phyloP scores from a whole-genome alignment of 352 stramenopile species.

The Phytophthora aleatoria region DNA sequence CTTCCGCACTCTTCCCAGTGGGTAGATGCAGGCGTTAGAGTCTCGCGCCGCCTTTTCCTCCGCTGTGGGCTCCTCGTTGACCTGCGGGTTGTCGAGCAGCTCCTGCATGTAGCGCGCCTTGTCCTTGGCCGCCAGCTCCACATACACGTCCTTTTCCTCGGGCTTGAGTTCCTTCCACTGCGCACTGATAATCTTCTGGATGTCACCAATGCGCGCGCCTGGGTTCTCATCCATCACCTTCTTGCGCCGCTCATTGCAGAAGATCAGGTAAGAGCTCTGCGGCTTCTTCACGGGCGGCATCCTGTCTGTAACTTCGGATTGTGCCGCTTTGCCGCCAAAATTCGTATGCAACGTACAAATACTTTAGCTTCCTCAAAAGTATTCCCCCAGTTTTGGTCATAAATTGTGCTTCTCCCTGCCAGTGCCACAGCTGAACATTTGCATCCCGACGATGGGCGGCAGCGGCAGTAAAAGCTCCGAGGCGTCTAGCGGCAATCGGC shows the following conservation, averaged over 20 bases:
- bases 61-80: conserved; percentile 57
- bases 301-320: conserved; percentile 2
- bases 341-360: background rate
- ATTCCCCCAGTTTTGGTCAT: background rate
- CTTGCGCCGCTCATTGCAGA: conserved; percentile 80
- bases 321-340: conserved; percentile 18
- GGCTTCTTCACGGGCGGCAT: conserved; percentile 84
- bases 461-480: conserved; percentile 60
- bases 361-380: conserved; percentile 9
- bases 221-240: conserved; percentile 68
- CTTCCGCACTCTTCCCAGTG: conserved; percentile 87
- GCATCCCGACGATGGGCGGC: conserved; percentile 52
- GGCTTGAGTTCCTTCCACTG: conserved; percentile 88
- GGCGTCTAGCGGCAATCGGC: conserved; percentile 17
- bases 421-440: conserved; percentile 19
- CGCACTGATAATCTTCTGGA: conserved; percentile 91
- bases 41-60: conserved; percentile 32
- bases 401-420: conserved; percentile 9
- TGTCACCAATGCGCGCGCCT: conserved; percentile 59
- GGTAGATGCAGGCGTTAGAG: conserved; percentile 59
- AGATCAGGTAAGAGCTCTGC: conserved; percentile 86
- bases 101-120: conserved; percentile 85
- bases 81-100: conserved; percentile 64
- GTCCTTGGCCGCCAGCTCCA: conserved; percentile 85
- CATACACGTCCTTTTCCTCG: conserved; percentile 90